phyloP scores from a whole-genome alignment of 352 stramenopile genomes.

The Thraustochytrium sp. region DNA sequence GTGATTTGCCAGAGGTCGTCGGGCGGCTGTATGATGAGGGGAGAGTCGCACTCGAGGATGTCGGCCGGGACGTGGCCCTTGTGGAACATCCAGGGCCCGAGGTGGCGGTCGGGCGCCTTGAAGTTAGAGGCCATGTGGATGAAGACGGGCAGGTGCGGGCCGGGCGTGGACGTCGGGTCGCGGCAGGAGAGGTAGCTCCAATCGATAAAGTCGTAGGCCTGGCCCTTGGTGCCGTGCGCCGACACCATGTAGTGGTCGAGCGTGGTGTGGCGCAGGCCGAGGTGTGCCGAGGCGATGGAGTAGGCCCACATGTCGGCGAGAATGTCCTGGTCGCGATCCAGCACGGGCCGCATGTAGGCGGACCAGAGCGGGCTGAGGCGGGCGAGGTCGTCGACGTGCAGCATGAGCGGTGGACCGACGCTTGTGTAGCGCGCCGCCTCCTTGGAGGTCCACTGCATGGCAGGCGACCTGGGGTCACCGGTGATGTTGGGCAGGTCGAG shows the following conservation, averaged over 20 bases:
- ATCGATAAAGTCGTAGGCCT: conserved; percentile 24
- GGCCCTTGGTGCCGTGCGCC: not conserved
- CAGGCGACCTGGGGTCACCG: not conserved
- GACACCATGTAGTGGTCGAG: conserved; percentile 44
- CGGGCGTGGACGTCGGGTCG: not conserved
- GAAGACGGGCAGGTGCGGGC: not conserved
- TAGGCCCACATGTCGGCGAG: conserved; percentile 45
- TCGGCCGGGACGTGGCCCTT: conserved; percentile 42
- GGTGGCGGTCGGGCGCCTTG: conserved; percentile 9
- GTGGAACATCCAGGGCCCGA: conserved; percentile 42
- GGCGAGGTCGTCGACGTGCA: conserved; percentile 19
- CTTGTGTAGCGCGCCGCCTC: not conserved
- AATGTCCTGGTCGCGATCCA: conserved; percentile 31
- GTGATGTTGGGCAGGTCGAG: not conserved
- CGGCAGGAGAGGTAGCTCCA: not conserved
- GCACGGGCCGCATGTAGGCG: conserved; percentile 33
- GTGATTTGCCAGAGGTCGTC: conserved; percentile 31
- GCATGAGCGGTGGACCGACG: conserved; percentile 40
- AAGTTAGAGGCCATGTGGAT: conserved; percentile 46
- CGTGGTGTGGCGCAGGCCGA: conserved; percentile 18
- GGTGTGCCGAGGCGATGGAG: conserved; percentile 36
- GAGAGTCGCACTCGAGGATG: conserved; percentile 34
- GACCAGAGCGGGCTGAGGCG: conserved; percentile 8
- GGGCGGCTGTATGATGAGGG: conserved; percentile 31
- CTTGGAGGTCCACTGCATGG: not conserved